Base-by-base conservation (phyloP, 352 stramenopile genomes). In the Phytophthora foliorum region DNA sequence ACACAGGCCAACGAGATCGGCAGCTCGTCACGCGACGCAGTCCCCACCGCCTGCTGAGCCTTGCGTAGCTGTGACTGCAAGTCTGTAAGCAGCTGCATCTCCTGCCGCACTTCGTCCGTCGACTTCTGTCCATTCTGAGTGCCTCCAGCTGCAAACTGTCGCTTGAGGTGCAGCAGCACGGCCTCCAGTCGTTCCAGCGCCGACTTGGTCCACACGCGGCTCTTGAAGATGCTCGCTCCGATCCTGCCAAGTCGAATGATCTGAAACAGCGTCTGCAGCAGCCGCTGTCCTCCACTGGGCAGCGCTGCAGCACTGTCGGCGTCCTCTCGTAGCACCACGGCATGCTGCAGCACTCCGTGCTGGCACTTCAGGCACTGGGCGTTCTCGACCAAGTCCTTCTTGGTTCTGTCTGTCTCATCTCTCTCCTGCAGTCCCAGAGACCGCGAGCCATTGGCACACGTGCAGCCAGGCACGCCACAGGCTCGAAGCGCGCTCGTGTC, bases 51-150 rank as follows among this genome's bases (percentile, higher is more conserved):
- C 21, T 85, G 73, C 48, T 82, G 74, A 1, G 80, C 80, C 25
- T 84, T 81, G 32, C 82, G 77, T 38, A 85, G 63, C 52, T 85
- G 79, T 39, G 67, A 39, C 34, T 89, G 78, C 29, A 94, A 63
- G 27, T 87, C 77, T 2, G 71, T 61, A 3, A 90, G 42, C n/a
- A 94, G 44, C 42, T 84, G 69, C 61, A 81, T 78, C 67, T 92
- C 84, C 38, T 89, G 72, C 27, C 68, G 73, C 17, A 88, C 45
- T 63, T 93, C 84, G 0, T 53, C 34, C 13, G 73, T 50, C 11
- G 81, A 83, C 68, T 88, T 88, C 51, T 92, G 81, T n/a, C 84
- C 82, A 67, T 92, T 90, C 36, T 89, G 77, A 21, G 84, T 82
- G 21, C 85, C 80, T 46, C 82, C 82, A 22, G 73, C 60, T 17